A percentile compares a stretch with the other conserved stretches of the same genome.
These are phyloP conservation scores for Lactarius hengduanensis DNA, from an alignment of 768 basidiomycete species.

Conservation along the genomic window DNA sequence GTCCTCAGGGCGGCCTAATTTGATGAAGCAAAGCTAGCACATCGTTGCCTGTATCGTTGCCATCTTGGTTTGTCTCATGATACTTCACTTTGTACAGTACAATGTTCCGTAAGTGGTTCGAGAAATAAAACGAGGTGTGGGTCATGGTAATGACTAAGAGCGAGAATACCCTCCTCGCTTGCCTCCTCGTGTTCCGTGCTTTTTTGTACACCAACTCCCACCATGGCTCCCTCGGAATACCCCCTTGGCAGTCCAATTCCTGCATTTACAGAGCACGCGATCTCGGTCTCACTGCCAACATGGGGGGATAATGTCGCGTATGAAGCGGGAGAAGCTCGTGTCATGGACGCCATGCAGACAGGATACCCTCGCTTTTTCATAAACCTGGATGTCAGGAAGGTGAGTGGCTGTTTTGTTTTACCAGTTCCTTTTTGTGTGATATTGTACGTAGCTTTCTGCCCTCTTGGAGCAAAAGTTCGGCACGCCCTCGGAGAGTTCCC, in stretches of 20 bases:
- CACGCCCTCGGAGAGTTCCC: constrained; percentile 62
- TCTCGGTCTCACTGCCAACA: constrained; percentile 91
- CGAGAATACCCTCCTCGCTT: background rate
- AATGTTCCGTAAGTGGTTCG: background rate
- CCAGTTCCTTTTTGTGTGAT: too few species aligned
- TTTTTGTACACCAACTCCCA: too few species aligned
- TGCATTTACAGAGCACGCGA: constrained; percentile 77
- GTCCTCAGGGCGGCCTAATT: constrained; percentile 6
- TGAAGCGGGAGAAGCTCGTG: constrained; percentile 82
- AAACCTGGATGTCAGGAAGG: constrained; percentile 80
- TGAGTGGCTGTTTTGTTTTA: constrained; percentile 39
- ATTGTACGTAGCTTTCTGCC: constrained; percentile 58
- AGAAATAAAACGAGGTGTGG: background rate
- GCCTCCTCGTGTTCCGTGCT: too few species aligned
- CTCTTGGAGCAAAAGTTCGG: constrained; percentile 82
- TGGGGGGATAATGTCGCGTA: constrained; percentile 92
- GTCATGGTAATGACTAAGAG: background rate
- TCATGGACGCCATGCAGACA: constrained; percentile 75
- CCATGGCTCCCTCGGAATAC: constrained; percentile 21
- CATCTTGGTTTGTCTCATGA: background rate
- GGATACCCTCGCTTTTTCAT: constrained; percentile 97
- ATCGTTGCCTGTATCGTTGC: background rate
- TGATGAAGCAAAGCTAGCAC: background rate
- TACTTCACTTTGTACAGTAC: constrained; percentile 15
- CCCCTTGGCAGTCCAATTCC: constrained; percentile 55